Conservation (phyloP, 441 rosid genomes). For the Bruguiera hainesii region DNA sequence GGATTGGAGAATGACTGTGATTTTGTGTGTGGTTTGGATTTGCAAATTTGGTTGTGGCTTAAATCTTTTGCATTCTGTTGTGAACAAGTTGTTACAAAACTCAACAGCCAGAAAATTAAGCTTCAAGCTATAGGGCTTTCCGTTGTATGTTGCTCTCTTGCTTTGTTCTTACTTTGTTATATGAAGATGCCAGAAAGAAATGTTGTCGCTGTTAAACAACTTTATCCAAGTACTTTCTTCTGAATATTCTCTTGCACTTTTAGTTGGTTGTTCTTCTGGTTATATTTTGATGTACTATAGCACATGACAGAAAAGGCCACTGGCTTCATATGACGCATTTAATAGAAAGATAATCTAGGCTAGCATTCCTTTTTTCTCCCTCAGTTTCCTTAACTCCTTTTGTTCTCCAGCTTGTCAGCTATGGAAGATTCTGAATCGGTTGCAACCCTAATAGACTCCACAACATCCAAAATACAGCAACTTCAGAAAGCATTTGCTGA, state of each 20-base stretch:
- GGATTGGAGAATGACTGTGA: background rate
- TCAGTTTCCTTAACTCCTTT: background rate
- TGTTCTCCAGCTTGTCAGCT: slow-evolving; percentile 28
- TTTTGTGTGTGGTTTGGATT: background rate
- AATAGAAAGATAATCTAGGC: background rate
- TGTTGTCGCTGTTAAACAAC: background rate
- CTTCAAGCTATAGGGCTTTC: background rate
- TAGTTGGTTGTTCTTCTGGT: background rate
- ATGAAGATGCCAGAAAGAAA: background rate
- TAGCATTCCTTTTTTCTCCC: background rate
- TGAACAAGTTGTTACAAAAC: background rate
- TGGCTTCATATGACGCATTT: background rate
- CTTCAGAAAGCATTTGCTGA: slow-evolving; percentile 99
- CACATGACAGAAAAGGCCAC: background rate
- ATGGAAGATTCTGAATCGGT: slow-evolving; percentile 79
- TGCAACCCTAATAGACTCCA: slow-evolving; percentile 77
- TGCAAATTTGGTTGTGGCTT: background rate
- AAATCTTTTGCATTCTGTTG: too few species aligned
- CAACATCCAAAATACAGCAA: slow-evolving; percentile 87
- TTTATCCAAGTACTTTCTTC: background rate
- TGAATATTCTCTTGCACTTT: background rate
- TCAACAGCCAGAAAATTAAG: background rate
- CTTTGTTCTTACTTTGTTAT: background rate
- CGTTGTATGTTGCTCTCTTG: background rate
- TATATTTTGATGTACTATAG: background rate